Conservation (phyloP, 768 basidiomycete genomes). For the Lyophyllum semitale region DNA sequence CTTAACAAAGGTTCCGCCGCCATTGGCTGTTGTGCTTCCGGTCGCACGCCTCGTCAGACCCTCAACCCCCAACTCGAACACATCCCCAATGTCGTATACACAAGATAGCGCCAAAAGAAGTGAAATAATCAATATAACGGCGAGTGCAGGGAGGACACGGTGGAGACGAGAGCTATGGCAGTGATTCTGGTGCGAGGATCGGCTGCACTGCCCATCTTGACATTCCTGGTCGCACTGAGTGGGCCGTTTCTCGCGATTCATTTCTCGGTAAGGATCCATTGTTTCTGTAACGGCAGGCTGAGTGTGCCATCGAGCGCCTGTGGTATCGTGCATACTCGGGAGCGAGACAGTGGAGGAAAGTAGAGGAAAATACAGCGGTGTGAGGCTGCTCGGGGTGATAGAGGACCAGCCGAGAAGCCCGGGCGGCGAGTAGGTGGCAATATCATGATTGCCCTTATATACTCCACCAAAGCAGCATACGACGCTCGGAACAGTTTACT, state of each 20-base stretch:
- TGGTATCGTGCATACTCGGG: neutral
- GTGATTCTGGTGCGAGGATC: neutral
- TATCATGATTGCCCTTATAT: neutral
- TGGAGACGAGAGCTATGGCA: slow-evolving; percentile 14
- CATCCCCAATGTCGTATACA: slow-evolving; percentile 24
- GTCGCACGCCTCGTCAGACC: slow-evolving; percentile 34
- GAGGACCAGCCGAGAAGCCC: too few relatives aligned
- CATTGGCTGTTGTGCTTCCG: slow-evolving; percentile 13
- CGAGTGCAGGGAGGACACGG: slow-evolving; percentile 35
- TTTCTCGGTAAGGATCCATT: neutral
- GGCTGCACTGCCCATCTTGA: neutral
- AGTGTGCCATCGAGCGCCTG: neutral
- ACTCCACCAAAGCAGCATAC: too few relatives aligned
- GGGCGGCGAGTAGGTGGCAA: neutral
- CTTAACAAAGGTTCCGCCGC: slow-evolving; percentile 34
- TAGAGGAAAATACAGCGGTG: neutral
- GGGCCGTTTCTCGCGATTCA: neutral
- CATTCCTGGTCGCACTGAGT: neutral
- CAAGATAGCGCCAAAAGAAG: slow-evolving; percentile 33
- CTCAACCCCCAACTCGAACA: slow-evolving; percentile 21
- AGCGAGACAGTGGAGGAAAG: neutral
- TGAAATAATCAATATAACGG: slow-evolving; percentile 31
- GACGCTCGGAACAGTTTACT: too few relatives aligned
- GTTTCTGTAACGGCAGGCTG: neutral
- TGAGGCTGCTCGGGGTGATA: too few relatives aligned